Conservation (phyloP, 2,329 filamentous ascomycete species). For the Coniochaeta sp. region DNA sequence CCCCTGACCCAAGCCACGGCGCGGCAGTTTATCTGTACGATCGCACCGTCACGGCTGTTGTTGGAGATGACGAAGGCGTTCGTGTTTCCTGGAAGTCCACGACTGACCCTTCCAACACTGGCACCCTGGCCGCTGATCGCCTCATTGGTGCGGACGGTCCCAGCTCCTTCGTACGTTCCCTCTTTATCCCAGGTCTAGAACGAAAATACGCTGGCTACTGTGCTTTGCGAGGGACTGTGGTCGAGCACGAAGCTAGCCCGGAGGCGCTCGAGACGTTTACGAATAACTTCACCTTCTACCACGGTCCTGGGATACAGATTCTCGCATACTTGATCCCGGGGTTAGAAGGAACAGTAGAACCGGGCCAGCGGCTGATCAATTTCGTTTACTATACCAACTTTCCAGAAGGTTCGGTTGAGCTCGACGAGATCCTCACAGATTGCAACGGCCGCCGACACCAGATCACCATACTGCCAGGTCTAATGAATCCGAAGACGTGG, state of each 20-base stretch:
- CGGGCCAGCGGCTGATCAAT: conserved; percentile 34
- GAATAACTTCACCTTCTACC: conserved; percentile 32
- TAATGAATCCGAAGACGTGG: conserved; percentile 22
- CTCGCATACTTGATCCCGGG: conserved; percentile 35
- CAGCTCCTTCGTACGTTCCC: conserved; percentile 27
- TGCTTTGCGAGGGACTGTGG: conserved; percentile 32
- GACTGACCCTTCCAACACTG: conserved; percentile 17
- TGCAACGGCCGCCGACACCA: conserved; percentile 19
- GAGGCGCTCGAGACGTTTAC: conserved; percentile 23
- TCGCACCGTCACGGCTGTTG: conserved; percentile 22
- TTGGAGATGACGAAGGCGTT: conserved; percentile 16
- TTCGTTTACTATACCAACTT: conserved; percentile 38
- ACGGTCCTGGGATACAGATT: conserved; percentile 28
- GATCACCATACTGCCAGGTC: conserved; percentile 30
- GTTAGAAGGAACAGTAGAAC: conserved; percentile 25
- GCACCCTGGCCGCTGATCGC: conserved; percentile 24
- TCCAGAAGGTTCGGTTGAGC: conserved; percentile 20
- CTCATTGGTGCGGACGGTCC: conserved; percentile 37
- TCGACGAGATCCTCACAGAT: conserved; percentile 27
- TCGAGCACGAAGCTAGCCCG: conserved; percentile 27
- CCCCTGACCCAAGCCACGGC: conserved; percentile 16
- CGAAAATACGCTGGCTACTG: conserved; percentile 31
- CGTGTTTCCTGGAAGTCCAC: conserved; percentile 24
- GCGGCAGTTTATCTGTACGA: conserved; percentile 23
- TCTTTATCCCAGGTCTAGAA: conserved; percentile 21